Evolutionary conservation across 2,329 filamentous ascomycete genomes (phyloP).

Genomic region (Cytospora leucostoma): DNA sequence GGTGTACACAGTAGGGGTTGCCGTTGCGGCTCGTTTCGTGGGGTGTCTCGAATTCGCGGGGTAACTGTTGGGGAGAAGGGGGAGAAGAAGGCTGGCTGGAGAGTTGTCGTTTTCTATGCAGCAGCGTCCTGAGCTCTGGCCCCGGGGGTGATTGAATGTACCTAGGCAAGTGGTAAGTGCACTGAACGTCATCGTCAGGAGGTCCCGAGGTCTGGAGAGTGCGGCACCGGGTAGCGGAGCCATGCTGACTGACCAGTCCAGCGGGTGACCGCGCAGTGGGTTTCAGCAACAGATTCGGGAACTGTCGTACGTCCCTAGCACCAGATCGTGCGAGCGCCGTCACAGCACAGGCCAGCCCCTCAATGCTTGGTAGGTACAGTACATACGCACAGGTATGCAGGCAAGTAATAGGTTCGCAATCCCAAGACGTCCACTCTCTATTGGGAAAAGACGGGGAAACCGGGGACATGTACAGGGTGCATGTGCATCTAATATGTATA

Average conservation of each 20-base stretch:
- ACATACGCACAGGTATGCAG: neutral
- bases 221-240: neutral
- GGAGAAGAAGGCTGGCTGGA: neutral
- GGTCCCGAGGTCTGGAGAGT: neutral
- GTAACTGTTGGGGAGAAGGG: neutral
- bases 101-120: neutral
- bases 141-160: neutral
- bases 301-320: neutral
- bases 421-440: slow-evolving; percentile 19
- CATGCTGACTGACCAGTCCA: neutral
- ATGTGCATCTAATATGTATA: slow-evolving; percentile 8
- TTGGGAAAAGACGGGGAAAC: slow-evolving; percentile 15
- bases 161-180: neutral
- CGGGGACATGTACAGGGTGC: neutral
- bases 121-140: neutral
- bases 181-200: slow-evolving; percentile 1
- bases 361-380: neutral
- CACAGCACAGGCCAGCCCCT: neutral
- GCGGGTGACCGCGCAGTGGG: neutral
- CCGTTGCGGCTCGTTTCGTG: neutral
- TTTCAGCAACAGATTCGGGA: neutral
- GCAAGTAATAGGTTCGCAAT: slow-evolving; percentile 1
- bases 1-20: too few species aligned
- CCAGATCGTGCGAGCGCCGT: neutral
- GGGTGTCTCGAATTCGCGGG: neutral